Percentiles rank a stretch among this genome's conserved stretches.
phyloP scores from a whole-genome alignment of 2,329 filamentous ascomycete genomes.

The Aschersonia sp. region DNA sequence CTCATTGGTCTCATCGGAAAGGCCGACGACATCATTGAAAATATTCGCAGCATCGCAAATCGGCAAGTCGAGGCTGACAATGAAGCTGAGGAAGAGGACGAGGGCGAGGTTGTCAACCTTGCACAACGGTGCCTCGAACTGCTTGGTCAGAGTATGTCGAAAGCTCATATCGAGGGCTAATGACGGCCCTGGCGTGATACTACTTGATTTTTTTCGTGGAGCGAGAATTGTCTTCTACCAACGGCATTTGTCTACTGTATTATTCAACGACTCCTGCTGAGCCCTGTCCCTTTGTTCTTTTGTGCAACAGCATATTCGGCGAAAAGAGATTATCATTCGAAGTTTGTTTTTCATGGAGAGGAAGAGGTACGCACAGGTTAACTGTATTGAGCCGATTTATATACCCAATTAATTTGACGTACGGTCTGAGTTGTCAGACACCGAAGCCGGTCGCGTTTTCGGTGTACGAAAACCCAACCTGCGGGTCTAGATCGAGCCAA shows the following conservation, averaged over 20 bases:
- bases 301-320: background rate
- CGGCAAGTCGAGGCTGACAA: constrained; percentile 78
- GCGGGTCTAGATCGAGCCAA: too few relatives aligned
- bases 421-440: too few relatives aligned
- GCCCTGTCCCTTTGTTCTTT: background rate
- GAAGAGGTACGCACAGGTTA: background rate
- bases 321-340: background rate
- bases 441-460: too few relatives aligned
- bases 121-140: constrained; percentile 83
- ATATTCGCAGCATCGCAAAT: constrained; percentile 84
- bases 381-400: background rate
- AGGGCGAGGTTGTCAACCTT: constrained; percentile 82
- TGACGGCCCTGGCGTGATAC: constrained; percentile 1
- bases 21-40: constrained; percentile 78
- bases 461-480: too few relatives aligned
- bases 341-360: background rate
- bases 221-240: too few relatives aligned
- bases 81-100: constrained; percentile 76
- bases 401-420: background rate
- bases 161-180: constrained; percentile 70
- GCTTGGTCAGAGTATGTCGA: constrained; percentile 59
- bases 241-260: too few relatives aligned
- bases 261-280: too few relatives aligned
- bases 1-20: constrained; percentile 81
- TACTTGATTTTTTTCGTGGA: too few relatives aligned